phyloP scores from a whole-genome alignment of 371 early-diverging fungal genomes.

The Choanephora cucurbitarum region DNA sequence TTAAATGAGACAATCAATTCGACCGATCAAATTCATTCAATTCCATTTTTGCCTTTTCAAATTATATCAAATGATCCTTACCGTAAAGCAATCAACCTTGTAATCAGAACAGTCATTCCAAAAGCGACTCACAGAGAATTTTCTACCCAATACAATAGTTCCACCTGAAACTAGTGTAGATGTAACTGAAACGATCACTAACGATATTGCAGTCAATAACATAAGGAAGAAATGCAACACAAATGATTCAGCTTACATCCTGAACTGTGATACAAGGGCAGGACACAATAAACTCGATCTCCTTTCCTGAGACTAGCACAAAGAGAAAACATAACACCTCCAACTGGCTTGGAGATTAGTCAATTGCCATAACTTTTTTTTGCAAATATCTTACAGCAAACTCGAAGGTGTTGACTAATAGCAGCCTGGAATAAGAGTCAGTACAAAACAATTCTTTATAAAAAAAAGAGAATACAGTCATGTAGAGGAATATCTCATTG shows the following conservation, averaged over 20 bases:
- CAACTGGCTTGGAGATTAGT: no score
- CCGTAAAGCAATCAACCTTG: slow-evolving; percentile 40
- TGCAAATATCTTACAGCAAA: slow-evolving; percentile 17
- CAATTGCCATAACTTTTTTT: no score
- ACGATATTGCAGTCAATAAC: no score
- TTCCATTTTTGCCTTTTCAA: neutral
- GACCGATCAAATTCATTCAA: no score
- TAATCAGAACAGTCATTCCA: slow-evolving; percentile 52
- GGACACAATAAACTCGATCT: slow-evolving; percentile 49
- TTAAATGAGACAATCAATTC: no score
- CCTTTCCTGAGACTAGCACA: slow-evolving; percentile 15
- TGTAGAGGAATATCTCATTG: no score
- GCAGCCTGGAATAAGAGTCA: slow-evolving; percentile 21
- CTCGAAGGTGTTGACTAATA: slow-evolving; percentile 28
- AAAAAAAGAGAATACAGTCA: no score
- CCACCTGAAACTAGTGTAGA: slow-evolving; percentile 34
- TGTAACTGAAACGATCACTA: slow-evolving; percentile 40
- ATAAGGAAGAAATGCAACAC: neutral
- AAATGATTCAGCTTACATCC: slow-evolving; percentile 39
- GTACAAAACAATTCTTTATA: neutral
- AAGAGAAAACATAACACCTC: slow-evolving; percentile 18
- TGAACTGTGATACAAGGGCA: slow-evolving; percentile 57
- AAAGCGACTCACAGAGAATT: slow-evolving; percentile 52
- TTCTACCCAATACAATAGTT: slow-evolving; percentile 46
- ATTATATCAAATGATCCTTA: slow-evolving; percentile 11